A percentile compares a stretch with the other conserved stretches of the same genome.
These are phyloP conservation scores for Mitragyna speciosa DNA, from an alignment of 257 asterid genomes.

Conservation along the genomic window DNA sequence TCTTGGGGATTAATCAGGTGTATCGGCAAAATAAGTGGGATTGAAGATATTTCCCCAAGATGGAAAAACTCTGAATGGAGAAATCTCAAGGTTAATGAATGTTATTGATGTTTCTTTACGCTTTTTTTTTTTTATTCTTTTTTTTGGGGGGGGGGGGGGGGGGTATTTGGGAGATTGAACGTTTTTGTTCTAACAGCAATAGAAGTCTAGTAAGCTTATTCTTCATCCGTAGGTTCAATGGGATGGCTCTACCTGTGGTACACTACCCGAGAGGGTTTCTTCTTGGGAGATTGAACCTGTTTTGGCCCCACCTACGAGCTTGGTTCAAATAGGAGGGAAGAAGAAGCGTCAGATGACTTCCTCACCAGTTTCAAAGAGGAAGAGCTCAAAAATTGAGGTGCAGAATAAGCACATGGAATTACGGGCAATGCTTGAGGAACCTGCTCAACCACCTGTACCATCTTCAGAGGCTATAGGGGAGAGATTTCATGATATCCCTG, in stretches of 20 bases:
- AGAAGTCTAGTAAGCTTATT: not conserved
- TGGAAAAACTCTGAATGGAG: conserved; percentile 77
- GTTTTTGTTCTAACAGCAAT: no score
- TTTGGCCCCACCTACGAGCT: conserved; percentile 43
- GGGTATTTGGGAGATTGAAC: no score
- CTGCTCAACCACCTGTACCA: not conserved
- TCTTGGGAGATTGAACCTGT: conserved; percentile 84
- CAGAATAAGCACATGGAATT: not conserved
- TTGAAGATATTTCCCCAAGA: conserved; percentile 54
- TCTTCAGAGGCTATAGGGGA: conserved; percentile 5
- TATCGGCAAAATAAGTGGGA: conserved; percentile 68
- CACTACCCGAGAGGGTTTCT: conserved; percentile 70
- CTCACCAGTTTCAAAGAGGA: not conserved
- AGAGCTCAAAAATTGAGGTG: not conserved
- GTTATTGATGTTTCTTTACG: not conserved
- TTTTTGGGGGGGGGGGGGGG: no score
- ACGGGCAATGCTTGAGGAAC: not conserved
- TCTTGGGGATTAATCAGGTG: conserved; percentile 41
- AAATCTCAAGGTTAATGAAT: conserved; percentile 53
- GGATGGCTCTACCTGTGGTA: conserved; percentile 65
- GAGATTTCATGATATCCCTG: not conserved
- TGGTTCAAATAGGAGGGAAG: conserved; percentile 37
- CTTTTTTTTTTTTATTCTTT: no score
- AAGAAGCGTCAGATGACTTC: conserved; percentile 21
- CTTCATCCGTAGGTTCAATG: conserved; percentile 56